Conservation (phyloP, 2,329 filamentous ascomycete genomes). For the Fusarium nematophilum region DNA sequence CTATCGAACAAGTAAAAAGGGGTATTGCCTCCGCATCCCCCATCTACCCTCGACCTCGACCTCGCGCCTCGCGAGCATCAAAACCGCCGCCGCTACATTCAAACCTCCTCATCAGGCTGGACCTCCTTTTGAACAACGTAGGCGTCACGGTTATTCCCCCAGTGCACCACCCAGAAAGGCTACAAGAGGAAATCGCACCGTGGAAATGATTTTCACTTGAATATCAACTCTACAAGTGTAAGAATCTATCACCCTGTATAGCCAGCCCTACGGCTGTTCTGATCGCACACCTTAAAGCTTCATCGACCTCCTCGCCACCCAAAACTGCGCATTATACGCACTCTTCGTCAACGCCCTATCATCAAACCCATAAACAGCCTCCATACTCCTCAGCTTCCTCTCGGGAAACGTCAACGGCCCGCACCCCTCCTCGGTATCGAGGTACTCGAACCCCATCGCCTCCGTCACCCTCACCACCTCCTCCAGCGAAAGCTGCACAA, state of each 20-base stretch:
- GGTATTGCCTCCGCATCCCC: too few relatives aligned
- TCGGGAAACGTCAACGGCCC: constrained; percentile 57
- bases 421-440: constrained; percentile 54
- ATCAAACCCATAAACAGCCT: constrained; percentile 65
- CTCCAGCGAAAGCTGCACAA: constrained; percentile 65
- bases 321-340: constrained; percentile 66
- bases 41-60: too few relatives aligned
- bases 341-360: constrained; percentile 61
- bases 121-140: too few relatives aligned
- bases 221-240: too few relatives aligned
- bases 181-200: too few relatives aligned
- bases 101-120: too few relatives aligned
- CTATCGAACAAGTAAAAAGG: too few relatives aligned
- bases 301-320: constrained; percentile 54
- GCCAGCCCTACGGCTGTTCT: neutral
- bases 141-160: too few relatives aligned
- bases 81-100: too few relatives aligned
- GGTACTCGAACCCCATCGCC: constrained; percentile 63
- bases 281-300: constrained; percentile 18
- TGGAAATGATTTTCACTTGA: too few relatives aligned
- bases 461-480: constrained; percentile 62
- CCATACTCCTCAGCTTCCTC: constrained; percentile 55
- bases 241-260: neutral
- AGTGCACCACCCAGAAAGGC: too few relatives aligned
- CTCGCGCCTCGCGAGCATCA: too few relatives aligned